Conservation (phyloP, 176 grass and related monocot species). For the Musa itinerans region DNA sequence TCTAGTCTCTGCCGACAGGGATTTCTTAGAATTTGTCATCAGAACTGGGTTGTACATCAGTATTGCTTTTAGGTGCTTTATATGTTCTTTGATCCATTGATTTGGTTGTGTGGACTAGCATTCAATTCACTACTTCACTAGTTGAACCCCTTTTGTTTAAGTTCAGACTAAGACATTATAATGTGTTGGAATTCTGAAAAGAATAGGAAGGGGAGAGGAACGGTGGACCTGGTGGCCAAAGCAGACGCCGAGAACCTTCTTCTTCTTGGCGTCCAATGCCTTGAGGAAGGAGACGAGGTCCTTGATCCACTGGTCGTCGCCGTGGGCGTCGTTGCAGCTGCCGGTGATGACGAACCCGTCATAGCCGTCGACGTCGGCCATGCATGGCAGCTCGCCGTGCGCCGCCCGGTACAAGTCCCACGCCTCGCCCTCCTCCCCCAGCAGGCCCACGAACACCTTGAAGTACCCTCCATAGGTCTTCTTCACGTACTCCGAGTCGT, state of each 20-base stretch:
- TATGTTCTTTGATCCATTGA: no score
- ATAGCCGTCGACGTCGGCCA: neutral
- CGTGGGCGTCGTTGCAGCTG: slow-evolving; percentile 11
- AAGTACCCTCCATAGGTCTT: neutral
- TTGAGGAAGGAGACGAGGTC: slow-evolving; percentile 1
- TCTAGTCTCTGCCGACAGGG: no score
- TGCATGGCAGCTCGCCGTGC: neutral
- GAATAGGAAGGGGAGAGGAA: neutral
- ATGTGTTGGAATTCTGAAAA: neutral
- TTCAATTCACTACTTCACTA: no score
- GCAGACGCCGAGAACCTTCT: slow-evolving; percentile 14
- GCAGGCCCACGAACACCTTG: neutral
- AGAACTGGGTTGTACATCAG: no score
- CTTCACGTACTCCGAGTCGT: slow-evolving; percentile 1
- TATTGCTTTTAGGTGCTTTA: no score
- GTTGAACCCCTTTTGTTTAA: no score
- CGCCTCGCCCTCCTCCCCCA: slow-evolving; percentile 1
- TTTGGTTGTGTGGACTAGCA: no score
- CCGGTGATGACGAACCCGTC: slow-evolving; percentile 9
- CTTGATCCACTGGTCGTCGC: neutral
- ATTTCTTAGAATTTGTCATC: no score
- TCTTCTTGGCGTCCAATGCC: neutral
- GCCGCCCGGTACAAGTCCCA: slow-evolving; percentile 2
- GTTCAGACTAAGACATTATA: no score
- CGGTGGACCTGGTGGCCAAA: slow-evolving; percentile 1